phyloP scores from a whole-genome alignment of 495 filamentous ascomycete genomes.

The Penicillium steckii region DNA sequence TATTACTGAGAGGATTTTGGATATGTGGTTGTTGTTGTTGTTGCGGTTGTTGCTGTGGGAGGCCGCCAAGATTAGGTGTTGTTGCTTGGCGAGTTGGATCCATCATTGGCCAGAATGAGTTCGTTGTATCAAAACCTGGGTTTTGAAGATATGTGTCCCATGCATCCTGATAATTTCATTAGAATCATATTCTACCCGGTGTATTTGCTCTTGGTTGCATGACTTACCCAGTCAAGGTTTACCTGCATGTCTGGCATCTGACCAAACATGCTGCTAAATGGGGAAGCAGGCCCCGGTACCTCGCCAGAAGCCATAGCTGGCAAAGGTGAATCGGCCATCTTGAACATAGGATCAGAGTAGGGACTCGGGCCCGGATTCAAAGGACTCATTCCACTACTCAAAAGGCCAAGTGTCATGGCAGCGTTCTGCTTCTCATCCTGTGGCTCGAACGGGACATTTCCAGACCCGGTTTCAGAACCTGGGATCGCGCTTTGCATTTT shows the following conservation, averaged over 20 bases:
- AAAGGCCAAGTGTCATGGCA: slow-evolving; percentile 79
- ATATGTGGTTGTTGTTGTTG: slow-evolving; percentile 10
- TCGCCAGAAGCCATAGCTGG: slow-evolving; percentile 38
- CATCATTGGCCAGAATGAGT: slow-evolving; percentile 47
- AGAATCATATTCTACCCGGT: not conserved
- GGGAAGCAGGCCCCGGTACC: slow-evolving; percentile 43
- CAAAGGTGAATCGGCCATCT: slow-evolving; percentile 32
- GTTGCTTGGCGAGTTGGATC: slow-evolving; percentile 33
- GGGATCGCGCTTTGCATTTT: slow-evolving; percentile 57
- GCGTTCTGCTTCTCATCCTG: slow-evolving; percentile 58
- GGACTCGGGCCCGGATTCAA: slow-evolving; percentile 43
- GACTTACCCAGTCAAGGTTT: slow-evolving; percentile 78
- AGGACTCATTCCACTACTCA: slow-evolving; percentile 68
- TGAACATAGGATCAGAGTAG: slow-evolving; percentile 34
- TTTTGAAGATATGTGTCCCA: slow-evolving; percentile 58
- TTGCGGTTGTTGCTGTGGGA: not conserved
- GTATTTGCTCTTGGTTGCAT: not conserved
- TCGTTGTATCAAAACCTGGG: slow-evolving; percentile 43
- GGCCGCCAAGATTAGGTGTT: not conserved
- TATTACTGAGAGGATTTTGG: slow-evolving; percentile 12
- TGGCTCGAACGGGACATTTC: slow-evolving; percentile 26
- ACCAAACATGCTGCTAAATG: slow-evolving; percentile 56
- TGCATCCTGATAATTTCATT: slow-evolving; percentile 42
- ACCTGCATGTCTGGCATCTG: slow-evolving; percentile 59
- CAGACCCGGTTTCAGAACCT: slow-evolving; percentile 23